A percentile compares a stretch with the other conserved stretches of the same genome.
These are phyloP conservation scores for Solanum hybrid DNA, from an alignment of 305 asterid species.

Conservation along the genomic window DNA sequence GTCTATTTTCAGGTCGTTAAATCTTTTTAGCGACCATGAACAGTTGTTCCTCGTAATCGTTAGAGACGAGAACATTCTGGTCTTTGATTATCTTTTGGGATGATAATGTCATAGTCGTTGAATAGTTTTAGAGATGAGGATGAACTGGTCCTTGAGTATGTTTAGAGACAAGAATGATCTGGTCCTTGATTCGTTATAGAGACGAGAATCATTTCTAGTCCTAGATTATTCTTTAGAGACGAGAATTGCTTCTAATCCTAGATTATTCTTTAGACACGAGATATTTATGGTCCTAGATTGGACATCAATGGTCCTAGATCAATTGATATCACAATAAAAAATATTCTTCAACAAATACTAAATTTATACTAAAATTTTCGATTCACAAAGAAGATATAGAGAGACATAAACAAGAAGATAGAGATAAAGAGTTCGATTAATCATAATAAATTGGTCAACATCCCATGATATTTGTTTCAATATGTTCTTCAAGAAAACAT, in stretches of 20 bases:
- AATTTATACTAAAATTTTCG: background rate
- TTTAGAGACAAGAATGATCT: background rate
- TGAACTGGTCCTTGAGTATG: background rate
- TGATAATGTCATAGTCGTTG: background rate
- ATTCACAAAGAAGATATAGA: background rate
- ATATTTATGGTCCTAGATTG: background rate
- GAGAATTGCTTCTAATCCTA: background rate
- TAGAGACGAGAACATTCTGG: background rate
- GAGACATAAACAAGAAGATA: background rate
- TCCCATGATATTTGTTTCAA: background rate
- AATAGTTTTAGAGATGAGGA: background rate
- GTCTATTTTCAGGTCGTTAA: background rate
- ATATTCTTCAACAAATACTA: background rate
- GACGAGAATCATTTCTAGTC: background rate
- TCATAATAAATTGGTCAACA: background rate
- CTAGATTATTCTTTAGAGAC: background rate
- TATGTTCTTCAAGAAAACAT: background rate
- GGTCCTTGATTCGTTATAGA: background rate
- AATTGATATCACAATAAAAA: background rate
- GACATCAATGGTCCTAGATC: background rate
- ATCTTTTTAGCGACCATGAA: background rate
- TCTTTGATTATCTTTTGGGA: background rate
- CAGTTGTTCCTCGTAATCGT: background rate
- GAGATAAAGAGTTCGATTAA: background rate
- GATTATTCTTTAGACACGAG: background rate